Base-by-base conservation (phyloP, 139 green algal species). In the Monoraphidium neglectum region DNA sequence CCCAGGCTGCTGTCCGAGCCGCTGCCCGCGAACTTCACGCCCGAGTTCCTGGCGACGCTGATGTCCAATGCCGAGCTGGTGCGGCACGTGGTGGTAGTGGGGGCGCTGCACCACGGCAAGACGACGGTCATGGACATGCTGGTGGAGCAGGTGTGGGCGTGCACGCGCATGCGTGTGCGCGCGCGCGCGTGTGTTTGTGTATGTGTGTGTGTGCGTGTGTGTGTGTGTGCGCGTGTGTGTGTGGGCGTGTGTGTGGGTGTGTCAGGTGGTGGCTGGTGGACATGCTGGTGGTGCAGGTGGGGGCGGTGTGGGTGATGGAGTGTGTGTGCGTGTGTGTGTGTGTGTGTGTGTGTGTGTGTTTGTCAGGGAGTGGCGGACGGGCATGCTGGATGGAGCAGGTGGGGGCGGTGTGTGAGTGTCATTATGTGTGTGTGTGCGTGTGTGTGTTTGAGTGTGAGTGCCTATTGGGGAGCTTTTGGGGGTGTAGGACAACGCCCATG, bases 41-140 rank as follows among this genome's bases (percentile, higher is more conserved):
- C 85, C 21, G 92, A 96, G 68, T 99, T 98, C 77, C 67, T 98
- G 72, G 84, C 82, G 12, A 89, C 88, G 2, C 83, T 98, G 1
- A 90, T 90, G 87, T 78, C 68, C 63, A 98, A 93, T 61, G 90
- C 95, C 3, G 92, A 95, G 76, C 90, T 99, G 2, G 77, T 94
- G 0, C 83, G 97, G 33, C 96, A 97, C 76, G 88, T 99, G 47
- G 94, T 81, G 4, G 61, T 99, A 21, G 87, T 95, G 21, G 97
- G 97, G 18, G 95, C 98, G 75, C 80, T 99, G 69, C 96, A 99
- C 84, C 94, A 98, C 76, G 97, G 97, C 43, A 99, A 99, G 86
- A 99, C 96, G 5, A 85, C 89, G 40, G 30, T 99, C 33, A 94
- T 98, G 91, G 96, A 99, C 87, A 98, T 98, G 94, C 77, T 98